Evolutionary conservation across 306 rosid species (phyloP).

Genomic region (Clitoria ternatea): DNA sequence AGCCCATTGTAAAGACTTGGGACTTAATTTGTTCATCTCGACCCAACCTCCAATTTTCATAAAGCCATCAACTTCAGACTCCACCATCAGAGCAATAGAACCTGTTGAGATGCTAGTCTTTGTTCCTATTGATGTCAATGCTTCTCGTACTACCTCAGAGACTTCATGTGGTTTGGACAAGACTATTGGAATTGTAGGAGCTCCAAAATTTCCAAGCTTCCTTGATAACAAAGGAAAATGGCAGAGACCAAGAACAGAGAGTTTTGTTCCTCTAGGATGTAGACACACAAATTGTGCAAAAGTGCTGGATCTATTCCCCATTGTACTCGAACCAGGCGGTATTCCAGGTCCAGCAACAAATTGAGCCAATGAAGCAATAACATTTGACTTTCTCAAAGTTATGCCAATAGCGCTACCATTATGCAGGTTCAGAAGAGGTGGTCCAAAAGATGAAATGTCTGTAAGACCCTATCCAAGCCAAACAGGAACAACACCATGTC

Average conservation of each 20-base stretch:
- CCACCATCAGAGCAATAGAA: constrained; percentile 57
- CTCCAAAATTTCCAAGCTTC: constrained; percentile 37
- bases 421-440: constrained; percentile 66
- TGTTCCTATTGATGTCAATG: constrained; percentile 19
- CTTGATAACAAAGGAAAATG: constrained; percentile 40
- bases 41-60: constrained; percentile 82
- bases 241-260: constrained; percentile 67
- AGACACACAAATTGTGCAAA: constrained; percentile 69
- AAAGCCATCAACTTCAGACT: constrained; percentile 60
- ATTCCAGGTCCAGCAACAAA: constrained; percentile 47
- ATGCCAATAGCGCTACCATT: constrained; percentile 72
- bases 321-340: constrained; percentile 32
- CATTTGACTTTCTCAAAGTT: constrained; percentile 62
- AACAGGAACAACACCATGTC: constrained; percentile 17
- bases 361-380: constrained; percentile 81
- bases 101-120: constrained; percentile 30
- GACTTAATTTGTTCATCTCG: constrained; percentile 54
- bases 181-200: constrained; percentile 48
- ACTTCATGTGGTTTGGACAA: constrained; percentile 17
- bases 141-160: constrained; percentile 40
- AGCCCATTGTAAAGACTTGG: constrained; percentile 56
- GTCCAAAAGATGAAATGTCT: constrained; percentile 61
- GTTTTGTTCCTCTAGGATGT: constrained; percentile 58
- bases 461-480: constrained; percentile 72
- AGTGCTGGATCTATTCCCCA: constrained; percentile 49